Conservation (phyloP, 257 asterid species). For the Jaltomata sinuosa region DNA sequence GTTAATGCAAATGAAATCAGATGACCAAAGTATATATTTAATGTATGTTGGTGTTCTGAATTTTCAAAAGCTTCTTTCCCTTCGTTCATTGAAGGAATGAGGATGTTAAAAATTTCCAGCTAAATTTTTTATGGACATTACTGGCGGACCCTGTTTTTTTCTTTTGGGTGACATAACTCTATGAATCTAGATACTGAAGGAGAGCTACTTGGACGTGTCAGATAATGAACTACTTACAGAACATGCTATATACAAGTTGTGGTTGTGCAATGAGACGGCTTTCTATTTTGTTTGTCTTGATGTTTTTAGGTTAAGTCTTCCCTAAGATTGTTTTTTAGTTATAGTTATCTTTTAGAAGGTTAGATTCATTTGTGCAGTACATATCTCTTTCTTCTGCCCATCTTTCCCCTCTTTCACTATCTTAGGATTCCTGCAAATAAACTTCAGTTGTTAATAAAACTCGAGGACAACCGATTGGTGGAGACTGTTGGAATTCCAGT, state of each 20-base stretch:
- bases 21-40: neutral
- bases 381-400: neutral
- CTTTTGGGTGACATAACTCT: neutral
- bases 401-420: neutral
- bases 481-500: constrained; percentile 98
- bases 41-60: neutral
- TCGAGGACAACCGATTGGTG: constrained; percentile 78
- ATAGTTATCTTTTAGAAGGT: neutral
- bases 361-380: neutral
- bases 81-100: neutral
- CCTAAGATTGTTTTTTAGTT: neutral
- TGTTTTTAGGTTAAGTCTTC: neutral
- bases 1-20: neutral
- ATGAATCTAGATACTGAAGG: neutral
- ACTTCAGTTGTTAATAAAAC: constrained; percentile 64
- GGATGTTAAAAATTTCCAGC: neutral
- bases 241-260: neutral
- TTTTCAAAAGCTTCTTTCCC: neutral
- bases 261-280: neutral
- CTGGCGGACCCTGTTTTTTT: neutral
- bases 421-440: neutral
- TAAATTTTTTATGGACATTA: neutral
- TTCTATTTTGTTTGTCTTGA: neutral
- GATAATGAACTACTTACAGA: neutral
- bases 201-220: neutral